Evolutionary conservation across 1,284 basidiomycete genomes (phyloP).

Genomic region (Heterobasidion occidentale): DNA sequence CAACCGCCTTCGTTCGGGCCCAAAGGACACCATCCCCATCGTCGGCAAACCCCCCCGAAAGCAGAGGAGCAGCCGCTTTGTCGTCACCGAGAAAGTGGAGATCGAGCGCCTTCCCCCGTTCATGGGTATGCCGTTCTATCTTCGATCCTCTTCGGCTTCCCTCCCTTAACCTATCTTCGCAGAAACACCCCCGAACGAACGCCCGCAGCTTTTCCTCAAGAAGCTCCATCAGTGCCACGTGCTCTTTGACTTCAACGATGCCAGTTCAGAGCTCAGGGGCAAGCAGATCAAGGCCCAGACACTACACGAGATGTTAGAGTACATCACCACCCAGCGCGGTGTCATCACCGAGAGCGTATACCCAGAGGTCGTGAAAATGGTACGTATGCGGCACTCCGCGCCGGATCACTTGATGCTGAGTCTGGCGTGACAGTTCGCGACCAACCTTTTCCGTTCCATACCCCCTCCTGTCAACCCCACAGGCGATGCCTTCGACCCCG

Average conservation of each 20-base stretch:
- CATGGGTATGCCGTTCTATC: conserved; percentile 54
- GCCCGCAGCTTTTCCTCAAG: conserved; percentile 87
- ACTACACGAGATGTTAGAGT: conserved; percentile 98
- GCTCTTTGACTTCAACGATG: conserved; percentile 98
- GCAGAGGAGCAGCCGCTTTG: conserved; percentile 92
- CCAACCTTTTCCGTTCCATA: conserved; percentile 98
- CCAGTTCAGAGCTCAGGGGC: conserved; percentile 90
- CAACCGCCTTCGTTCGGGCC: conserved; percentile 63
- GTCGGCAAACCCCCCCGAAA: conserved; percentile 93
- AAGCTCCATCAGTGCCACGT: conserved; percentile 97
- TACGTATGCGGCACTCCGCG: conserved; percentile 36
- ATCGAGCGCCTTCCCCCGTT: conserved; percentile 95
- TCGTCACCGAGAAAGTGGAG: conserved; percentile 94
- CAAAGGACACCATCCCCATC: conserved; percentile 93
- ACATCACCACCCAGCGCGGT: conserved; percentile 93
- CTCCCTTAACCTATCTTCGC: conserved; percentile 8
- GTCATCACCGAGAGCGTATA: conserved; percentile 98
- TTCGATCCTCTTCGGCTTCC: conserved; percentile 2
- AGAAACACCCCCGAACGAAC: conserved; percentile 90
- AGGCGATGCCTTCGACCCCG: conserved; percentile 98
- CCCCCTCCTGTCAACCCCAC: conserved; percentile 98
- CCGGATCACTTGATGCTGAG: neutral
- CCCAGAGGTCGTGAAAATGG: conserved; percentile 99
- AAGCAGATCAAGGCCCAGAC: conserved; percentile 99
- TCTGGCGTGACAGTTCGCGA: conserved; percentile 71